Base-by-base conservation (phyloP, 306 rosid species). In the Lupinus albus region DNA sequence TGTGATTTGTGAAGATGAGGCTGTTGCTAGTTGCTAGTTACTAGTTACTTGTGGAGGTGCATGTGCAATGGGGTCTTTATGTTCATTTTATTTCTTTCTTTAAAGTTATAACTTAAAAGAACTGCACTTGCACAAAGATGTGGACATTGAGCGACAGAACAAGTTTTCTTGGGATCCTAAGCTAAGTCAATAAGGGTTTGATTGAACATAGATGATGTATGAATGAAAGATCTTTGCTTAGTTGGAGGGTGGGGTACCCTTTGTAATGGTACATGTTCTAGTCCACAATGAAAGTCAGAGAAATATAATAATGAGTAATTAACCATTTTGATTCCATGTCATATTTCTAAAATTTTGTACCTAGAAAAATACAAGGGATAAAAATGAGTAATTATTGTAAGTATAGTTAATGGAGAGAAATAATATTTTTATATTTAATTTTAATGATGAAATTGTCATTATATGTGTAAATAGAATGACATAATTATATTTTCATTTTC, bases 61-160 rank as follows among this genome's bases (percentile, higher is more conserved):
- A 42, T 42, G 70, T 78, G 39, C 78, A 76, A 76, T 80, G 83
- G 61, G 82, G 77, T 78, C 79, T 80, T 30, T 84, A 65, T 49
- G 56, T 82, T 92, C 88, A 84, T 81, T n/a, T 36, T 5, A 1
- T 20, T 20, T 20, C 25, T 20, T 25, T 25, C 30, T 25, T 25
- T 25, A 25, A 25, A 25, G 30, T 25, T 25, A 25, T n/a, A n/a
- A n/a, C n/a, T n/a, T n/a, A 25, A 25, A 25, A 25, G 4, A 4
- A 25, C 4, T 25, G 30, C 30, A 55, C 1, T 56, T n/a, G n/a
- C 51, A 59, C 33, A 25, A 42, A 61, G 67, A 60, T 54, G 46
- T 25, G 30, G 30, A 2, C 30, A 25, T 63, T 70, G 72, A 62
- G 66, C 63, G 69, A 58, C 18, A 64, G 47, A 53, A 36, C 18